These are phyloP conservation scores for Spatholobus suberectus DNA, from an alignment of 306 rosid genomes.

Conservation along the genomic window DNA sequence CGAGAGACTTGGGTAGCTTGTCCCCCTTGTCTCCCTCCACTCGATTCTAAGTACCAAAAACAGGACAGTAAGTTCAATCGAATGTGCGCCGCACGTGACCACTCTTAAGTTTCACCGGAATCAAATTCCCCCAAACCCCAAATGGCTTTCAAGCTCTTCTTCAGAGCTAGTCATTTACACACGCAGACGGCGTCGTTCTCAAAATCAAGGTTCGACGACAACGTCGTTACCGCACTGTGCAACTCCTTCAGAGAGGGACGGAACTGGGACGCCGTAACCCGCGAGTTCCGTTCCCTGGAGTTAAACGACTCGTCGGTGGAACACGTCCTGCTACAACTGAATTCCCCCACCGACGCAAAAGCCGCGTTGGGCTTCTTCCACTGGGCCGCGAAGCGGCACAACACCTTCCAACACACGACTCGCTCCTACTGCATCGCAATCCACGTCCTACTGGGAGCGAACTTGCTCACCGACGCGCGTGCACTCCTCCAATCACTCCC, in stretches of 20 bases:
- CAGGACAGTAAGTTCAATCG: too few relatives aligned
- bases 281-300: slow-evolving; percentile 45
- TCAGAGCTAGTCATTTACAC: not conserved
- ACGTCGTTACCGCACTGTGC: slow-evolving; percentile 43
- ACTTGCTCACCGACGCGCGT: slow-evolving; percentile 61
- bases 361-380: slow-evolving; percentile 82
- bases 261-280: slow-evolving; percentile 63
- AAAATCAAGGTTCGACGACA: not conserved
- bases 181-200: not conserved
- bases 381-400: slow-evolving; percentile 59
- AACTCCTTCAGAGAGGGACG: slow-evolving; percentile 57
- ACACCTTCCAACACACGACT: slow-evolving; percentile 52
- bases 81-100: too few relatives aligned
- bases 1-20: too few relatives aligned
- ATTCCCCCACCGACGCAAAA: slow-evolving; percentile 68
- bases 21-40: too few relatives aligned
- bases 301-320: slow-evolving; percentile 55
- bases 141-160: slow-evolving; percentile 5
- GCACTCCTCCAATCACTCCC: slow-evolving; percentile 66
- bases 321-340: slow-evolving; percentile 54
- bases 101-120: too few relatives aligned
- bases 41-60: too few relatives aligned
- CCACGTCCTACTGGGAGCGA: slow-evolving; percentile 62
- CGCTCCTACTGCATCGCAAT: slow-evolving; percentile 61
- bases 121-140: too few relatives aligned